Evolutionary conservation across 345 rosid genomes (phyloP).

Genomic region (Citrus unshiu): DNA sequence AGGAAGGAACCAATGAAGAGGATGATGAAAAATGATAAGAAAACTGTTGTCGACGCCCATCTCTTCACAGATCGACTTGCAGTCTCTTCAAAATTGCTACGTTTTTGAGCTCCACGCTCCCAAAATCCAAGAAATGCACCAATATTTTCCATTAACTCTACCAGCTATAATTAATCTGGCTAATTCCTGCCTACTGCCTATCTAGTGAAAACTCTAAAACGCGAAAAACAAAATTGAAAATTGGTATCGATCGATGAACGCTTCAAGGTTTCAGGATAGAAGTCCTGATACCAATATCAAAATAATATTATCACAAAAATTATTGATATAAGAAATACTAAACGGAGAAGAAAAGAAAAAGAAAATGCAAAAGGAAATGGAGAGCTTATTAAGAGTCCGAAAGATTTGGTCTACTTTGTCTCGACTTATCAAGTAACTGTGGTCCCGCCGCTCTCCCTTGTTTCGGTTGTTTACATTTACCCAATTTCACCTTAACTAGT

Average conservation of each 20-base stretch:
- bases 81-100: neutral
- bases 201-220: no score
- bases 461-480: neutral
- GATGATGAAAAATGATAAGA: conserved; percentile 27
- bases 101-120: neutral
- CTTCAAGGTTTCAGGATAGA: no score
- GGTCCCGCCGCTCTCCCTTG: neutral
- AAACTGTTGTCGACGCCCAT: conserved; percentile 25
- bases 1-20: conserved; percentile 27
- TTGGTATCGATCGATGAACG: no score
- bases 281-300: no score
- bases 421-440: neutral
- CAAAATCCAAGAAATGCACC: neutral
- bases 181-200: no score
- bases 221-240: no score
- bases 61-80: conserved; percentile 14
- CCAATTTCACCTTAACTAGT: neutral
- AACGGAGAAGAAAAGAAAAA: no score
- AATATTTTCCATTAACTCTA: neutral
- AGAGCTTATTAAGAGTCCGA: neutral
- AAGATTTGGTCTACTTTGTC: neutral
- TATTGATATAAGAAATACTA: no score
- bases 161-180: no score
- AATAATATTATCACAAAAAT: no score
- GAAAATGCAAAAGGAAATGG: no score